These are phyloP conservation scores for Neoboletus brunneissimus DNA, from an alignment of 768 basidiomycete species.

Conservation along the genomic window DNA sequence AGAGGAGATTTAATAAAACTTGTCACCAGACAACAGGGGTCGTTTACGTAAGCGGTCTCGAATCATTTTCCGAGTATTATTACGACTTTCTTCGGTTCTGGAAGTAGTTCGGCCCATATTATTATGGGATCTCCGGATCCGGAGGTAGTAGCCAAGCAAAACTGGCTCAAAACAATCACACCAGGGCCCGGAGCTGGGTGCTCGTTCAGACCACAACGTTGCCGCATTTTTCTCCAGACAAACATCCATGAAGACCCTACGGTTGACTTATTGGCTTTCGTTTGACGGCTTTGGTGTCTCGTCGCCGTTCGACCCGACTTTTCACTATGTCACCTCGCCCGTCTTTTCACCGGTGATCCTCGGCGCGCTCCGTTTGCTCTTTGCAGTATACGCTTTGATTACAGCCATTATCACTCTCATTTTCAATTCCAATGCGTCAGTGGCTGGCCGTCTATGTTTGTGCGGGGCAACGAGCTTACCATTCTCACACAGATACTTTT, in stretches of 20 bases:
- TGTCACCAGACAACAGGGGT: background rate
- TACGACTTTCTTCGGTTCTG: too few relatives aligned
- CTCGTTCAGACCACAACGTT: background rate
- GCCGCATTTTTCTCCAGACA: background rate
- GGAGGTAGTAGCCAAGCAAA: slow-evolving; percentile 1
- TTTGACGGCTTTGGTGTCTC: slow-evolving; percentile 33
- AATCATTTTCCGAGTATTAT: background rate
- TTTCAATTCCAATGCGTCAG: slow-evolving; percentile 29
- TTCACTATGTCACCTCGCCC: slow-evolving; percentile 40
- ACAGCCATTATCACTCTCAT: slow-evolving; percentile 36
- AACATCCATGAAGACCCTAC: slow-evolving; percentile 3
- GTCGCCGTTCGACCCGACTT: slow-evolving; percentile 40
- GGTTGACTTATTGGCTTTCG: slow-evolving; percentile 6
- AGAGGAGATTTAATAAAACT: too few relatives aligned
- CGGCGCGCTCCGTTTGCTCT: slow-evolving; percentile 41
- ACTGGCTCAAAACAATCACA: slow-evolving; percentile 7
- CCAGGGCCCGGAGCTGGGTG: background rate
- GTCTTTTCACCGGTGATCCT: slow-evolving; percentile 44
- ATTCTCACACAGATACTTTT: slow-evolving; percentile 45
- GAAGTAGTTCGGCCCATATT: background rate
- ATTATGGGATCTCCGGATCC: background rate
- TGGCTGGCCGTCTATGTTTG: slow-evolving; percentile 21
- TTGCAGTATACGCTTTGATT: slow-evolving; percentile 52
- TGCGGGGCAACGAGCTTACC: background rate
- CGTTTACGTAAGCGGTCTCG: background rate